Base-by-base conservation (phyloP, 352 stramenopile species). In the Globisporangium paroecandrum region DNA sequence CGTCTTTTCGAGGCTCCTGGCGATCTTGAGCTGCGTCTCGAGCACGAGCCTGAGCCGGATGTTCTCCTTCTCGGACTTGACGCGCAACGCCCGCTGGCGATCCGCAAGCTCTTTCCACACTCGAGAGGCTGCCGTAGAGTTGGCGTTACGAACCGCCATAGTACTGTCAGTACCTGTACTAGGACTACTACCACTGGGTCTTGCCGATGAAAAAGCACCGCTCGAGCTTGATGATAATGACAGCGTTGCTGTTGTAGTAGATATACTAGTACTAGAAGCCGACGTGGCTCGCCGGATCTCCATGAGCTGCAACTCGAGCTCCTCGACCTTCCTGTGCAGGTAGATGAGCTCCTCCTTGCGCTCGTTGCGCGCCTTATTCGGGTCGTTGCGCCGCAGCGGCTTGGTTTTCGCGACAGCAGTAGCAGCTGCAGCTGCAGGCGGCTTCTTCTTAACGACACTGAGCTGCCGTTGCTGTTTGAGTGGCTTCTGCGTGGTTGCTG, bases 1-100 rank as follows among this genome's bases (percentile, higher is more conserved):
- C 7, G 85, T 59, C 7, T 47, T 59, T 63, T 81, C 77, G 41
- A 88, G 77, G 58, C 72, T 78, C 69, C 77, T 74, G n/a, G 74
- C 70, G 41, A 83, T 58, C 58, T 83, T 79, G 62, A 85, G 71
- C 66, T 86, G 79, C 1, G 69, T 74, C 58, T 84, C 79, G 20
- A 88, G 69, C 41, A 79, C 76, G 3, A 78, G 71, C 61, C 82
- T 87, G 13, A 90, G 74, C 5, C 75, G 77, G 4, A 73, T 71
- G 58, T 87, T 87, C 70, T 89, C 81, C 5, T 69, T 70, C 62
- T 88, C 77, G 6, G 75, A 61, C 27, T 27, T 8, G 15, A 15
- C 22, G 24, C 53, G 66, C 53, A 62, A 36, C 22, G n/a, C 13
- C 1, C 43, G 57, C 22, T 69, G 64, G 24, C 64, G 64, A 7